Evolutionary conservation across 2,329 filamentous ascomycete genomes (phyloP).

Genomic region (Fusarium begoniae): DNA sequence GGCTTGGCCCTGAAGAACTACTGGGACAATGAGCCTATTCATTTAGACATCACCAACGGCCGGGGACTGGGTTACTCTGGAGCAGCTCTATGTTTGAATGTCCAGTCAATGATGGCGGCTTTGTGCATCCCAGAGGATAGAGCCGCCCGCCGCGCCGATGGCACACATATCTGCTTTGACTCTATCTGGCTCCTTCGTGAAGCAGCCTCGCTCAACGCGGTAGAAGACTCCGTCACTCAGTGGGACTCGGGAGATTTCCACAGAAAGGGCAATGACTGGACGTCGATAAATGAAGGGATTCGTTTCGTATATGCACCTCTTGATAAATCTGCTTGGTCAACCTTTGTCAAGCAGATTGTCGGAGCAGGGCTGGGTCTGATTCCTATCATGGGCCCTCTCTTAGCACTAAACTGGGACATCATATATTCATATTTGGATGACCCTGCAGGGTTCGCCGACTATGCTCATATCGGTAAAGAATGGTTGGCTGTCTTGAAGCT

Average conservation of each 20-base stretch:
- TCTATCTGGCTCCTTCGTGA: too few relatives aligned
- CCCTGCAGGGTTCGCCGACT: background rate
- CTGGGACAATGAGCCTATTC: too few relatives aligned
- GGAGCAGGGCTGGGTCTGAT: background rate
- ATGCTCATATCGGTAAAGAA: background rate
- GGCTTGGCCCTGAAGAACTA: too few relatives aligned
- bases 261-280: background rate
- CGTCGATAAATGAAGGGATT: background rate
- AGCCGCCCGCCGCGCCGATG: too few relatives aligned
- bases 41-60: too few relatives aligned
- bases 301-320: background rate
- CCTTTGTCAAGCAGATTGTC: background rate
- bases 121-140: too few relatives aligned
- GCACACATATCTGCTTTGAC: too few relatives aligned
- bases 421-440: background rate
- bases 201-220: too few relatives aligned
- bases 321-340: background rate
- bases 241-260: background rate
- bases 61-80: too few relatives aligned
- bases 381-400: background rate
- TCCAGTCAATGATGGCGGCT: too few relatives aligned
- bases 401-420: background rate
- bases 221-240: too few relatives aligned
- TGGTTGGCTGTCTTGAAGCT: background rate
- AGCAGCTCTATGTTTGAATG: too few relatives aligned